Conservation (phyloP, 331 rosid species). For the Phaseolus coccineus region DNA sequence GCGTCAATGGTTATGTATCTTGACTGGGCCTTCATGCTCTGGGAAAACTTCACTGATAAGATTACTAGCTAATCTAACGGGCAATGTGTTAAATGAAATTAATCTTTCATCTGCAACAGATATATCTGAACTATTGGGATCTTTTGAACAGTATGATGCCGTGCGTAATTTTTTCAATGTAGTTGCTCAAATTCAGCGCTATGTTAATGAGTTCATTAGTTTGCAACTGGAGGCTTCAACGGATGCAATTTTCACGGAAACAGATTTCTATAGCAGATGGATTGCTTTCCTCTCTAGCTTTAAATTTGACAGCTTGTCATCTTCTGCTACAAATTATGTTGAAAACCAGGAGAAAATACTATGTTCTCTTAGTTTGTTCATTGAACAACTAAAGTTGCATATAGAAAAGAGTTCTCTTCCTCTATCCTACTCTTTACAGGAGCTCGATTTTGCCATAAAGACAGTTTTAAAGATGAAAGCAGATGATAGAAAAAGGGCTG, state of each 20-base stretch:
- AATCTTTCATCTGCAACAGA: constrained; percentile 94
- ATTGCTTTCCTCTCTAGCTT: constrained; percentile 53
- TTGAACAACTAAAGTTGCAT: constrained; percentile 59
- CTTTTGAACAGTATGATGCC: constrained; percentile 90
- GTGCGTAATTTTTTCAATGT: constrained; percentile 64
- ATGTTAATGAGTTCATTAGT: constrained; percentile 64
- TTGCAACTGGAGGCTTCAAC: constrained; percentile 55
- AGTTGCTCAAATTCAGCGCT: constrained; percentile 63
- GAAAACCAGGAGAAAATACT: constrained; percentile 52
- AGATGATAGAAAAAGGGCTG: constrained; percentile 51
- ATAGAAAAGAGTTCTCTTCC: constrained; percentile 43
- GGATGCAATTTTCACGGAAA: constrained; percentile 46
- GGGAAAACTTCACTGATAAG: constrained; percentile 89
- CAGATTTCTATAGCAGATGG: constrained; percentile 64
- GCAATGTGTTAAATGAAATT: constrained; percentile 79
- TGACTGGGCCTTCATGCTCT: constrained; percentile 84
- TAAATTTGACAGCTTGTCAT: constrained; percentile 50
- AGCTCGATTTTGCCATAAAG: constrained; percentile 63
- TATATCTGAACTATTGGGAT: constrained; percentile 91
- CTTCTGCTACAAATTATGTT: constrained; percentile 47
- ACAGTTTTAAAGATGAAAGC: constrained; percentile 64
- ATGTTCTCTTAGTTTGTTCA: constrained; percentile 55
- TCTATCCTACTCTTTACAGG: constrained; percentile 54
- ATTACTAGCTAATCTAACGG: constrained; percentile 84
- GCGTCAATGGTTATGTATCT: constrained; percentile 88